phyloP scores from a whole-genome alignment of 2,329 filamentous ascomycete species.

The Hypoxylon sp. region DNA sequence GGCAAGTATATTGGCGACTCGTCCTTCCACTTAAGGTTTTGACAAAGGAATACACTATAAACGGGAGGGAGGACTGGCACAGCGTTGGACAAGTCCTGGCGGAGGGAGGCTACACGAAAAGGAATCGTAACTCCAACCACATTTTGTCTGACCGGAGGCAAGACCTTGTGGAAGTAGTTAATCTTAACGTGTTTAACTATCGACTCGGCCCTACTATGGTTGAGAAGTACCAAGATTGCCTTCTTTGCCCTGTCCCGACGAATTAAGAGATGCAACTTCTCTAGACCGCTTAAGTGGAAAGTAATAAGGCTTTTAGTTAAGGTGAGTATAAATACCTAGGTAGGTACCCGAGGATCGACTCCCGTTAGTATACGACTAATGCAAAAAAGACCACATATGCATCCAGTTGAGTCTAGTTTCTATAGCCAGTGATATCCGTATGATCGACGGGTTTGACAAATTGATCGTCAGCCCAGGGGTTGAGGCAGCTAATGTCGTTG shows the following conservation, averaged over 20 bases:
- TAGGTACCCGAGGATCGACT: not conserved
- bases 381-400: not conserved
- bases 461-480: slow-evolving; percentile 20
- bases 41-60: not conserved
- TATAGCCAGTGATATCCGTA: slow-evolving; percentile 13
- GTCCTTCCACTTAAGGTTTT: not conserved
- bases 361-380: slow-evolving; percentile 6
- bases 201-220: not conserved
- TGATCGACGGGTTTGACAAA: slow-evolving; percentile 34
- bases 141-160: slow-evolving; percentile 10
- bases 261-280: not conserved
- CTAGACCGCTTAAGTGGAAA: not conserved
- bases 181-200: slow-evolving; percentile 9
- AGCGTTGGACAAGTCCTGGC: slow-evolving; percentile 1
- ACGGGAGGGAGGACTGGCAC: not conserved
- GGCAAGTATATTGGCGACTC: not conserved
- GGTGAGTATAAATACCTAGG: not conserved
- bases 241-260: not conserved
- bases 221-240: not conserved
- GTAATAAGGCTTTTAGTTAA: not conserved
- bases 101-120: not conserved
- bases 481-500: slow-evolving; percentile 21
- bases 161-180: slow-evolving; percentile 6
- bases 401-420: slow-evolving; percentile 3
- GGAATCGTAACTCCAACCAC: not conserved